Base-by-base conservation (phyloP, 768 basidiomycete species). In the Lactifluus piperatus region DNA sequence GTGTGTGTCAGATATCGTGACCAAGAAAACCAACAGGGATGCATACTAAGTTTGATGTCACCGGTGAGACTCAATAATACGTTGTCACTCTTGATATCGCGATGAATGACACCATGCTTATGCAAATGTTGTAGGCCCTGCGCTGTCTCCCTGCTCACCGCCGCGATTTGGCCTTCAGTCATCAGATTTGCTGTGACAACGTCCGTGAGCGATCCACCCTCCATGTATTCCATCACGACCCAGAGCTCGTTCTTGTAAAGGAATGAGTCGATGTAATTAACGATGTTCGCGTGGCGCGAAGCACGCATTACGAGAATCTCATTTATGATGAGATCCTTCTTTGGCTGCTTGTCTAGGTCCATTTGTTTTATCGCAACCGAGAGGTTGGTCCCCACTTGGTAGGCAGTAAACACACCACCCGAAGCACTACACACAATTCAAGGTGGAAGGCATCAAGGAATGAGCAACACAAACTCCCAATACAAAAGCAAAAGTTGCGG, bases 191-290 rank as follows among this genome's bases (percentile, higher is more conserved):
- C 90, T 18, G 91, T 94, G 66, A 94, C 94, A 62, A 98, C 94
- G 69, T 98, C 95, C 5, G 95, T 99, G 45, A 97, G 75, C 30
- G 84, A 86, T 34, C 92, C 91, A 41, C 94, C 94, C 74, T 97
- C 94, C 95, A 98, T 98, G 73, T 94, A 97, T 75, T 97, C 97
- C 97, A 99, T 98, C 57, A 98, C 93, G 39, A 99, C 94, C 97
- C 97, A 98, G 4, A 99, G 79, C 69, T 98, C 97, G 71, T 95
- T 97, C 79, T 91, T 94, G 78, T 95, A 83, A 43, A 98, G 74
- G 81, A 97, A 99, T 2, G 94, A 95, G 71, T 99, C 97, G 68
- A 97, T 97, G 75, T 93, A 99, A 71, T 99, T 97, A 76, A 99
- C 95, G 66, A 98, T 97, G 70, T 99, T 99, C n/a, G 94, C 93